These are phyloP conservation scores for Rubroboletus pulcherrimus DNA, from an alignment of 768 basidiomycete genomes.

Conservation along the genomic window DNA sequence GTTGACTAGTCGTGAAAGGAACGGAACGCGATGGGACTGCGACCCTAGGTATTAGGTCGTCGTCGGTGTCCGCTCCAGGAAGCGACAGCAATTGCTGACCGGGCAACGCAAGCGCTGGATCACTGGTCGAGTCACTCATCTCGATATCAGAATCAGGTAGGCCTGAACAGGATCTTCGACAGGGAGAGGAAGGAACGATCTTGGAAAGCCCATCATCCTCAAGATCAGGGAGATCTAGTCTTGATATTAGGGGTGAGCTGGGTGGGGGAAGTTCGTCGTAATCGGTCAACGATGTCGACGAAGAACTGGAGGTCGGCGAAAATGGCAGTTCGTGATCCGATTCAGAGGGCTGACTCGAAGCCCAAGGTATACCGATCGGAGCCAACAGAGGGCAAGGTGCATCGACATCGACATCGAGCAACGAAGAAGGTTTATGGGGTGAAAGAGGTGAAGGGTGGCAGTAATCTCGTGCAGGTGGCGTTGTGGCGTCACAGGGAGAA, in stretches of 20 bases:
- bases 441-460: conserved; percentile 13
- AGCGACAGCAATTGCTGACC: conserved; percentile 33
- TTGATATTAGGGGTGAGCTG: conserved; percentile 31
- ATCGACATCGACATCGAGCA: conserved; percentile 27
- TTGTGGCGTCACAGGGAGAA: conserved; percentile 10
- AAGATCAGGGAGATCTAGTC: conserved; percentile 30
- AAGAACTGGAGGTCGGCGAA: conserved; percentile 7
- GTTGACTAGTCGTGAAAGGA: conserved; percentile 18
- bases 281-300: conserved; percentile 24
- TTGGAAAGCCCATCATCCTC: conserved; percentile 24
- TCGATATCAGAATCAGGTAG: conserved; percentile 31
- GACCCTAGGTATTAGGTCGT: conserved; percentile 36
- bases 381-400: conserved; percentile 13
- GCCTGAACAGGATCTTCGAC: conserved; percentile 25
- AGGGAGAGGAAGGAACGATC: conserved; percentile 27
- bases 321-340: conserved; percentile 16
- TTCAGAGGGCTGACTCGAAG: conserved; percentile 6
- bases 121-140: conserved; percentile 16
- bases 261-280: conserved; percentile 20
- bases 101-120: conserved; percentile 16
- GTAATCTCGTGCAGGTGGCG: conserved; percentile 14
- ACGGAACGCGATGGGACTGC: conserved; percentile 1
- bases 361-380: conserved; percentile 25
- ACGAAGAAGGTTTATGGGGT: conserved; percentile 16
- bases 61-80: conserved; percentile 42